Conservation (phyloP, 495 filamentous ascomycete species). For the Lichenothelia convexa region DNA sequence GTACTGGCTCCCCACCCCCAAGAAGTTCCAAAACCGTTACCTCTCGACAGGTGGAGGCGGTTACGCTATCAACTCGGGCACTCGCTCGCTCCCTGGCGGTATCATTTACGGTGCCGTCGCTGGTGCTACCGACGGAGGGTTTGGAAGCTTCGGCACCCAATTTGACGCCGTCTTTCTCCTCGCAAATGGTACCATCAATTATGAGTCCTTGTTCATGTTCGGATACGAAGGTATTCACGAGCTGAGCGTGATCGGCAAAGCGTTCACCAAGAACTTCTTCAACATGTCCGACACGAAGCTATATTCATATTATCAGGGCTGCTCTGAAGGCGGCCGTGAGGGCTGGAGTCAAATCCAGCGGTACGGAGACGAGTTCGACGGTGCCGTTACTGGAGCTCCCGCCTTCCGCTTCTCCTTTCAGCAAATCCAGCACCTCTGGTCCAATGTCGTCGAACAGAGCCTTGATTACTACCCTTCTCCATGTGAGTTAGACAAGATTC, state of each 20-base stretch:
- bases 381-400: constrained; percentile 30
- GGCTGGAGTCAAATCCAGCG: constrained; percentile 35
- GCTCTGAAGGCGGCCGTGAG: constrained; percentile 34
- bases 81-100: constrained; percentile 19
- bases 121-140: constrained; percentile 30
- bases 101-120: constrained; percentile 28
- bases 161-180: constrained; percentile 20
- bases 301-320: constrained; percentile 35
- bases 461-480: constrained; percentile 31
- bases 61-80: constrained; percentile 27
- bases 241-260: constrained; percentile 22
- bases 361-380: constrained; percentile 32
- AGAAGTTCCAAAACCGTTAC: constrained; percentile 25
- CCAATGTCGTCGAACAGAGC: constrained; percentile 27
- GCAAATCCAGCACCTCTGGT: constrained; percentile 31
- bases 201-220: constrained; percentile 27
- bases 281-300: constrained; percentile 20
- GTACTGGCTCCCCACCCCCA: constrained; percentile 24
- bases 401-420: constrained; percentile 33
- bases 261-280: constrained; percentile 21
- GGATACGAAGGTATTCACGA: constrained; percentile 27
- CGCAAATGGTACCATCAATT: constrained; percentile 27
- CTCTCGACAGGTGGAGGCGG: constrained; percentile 29
- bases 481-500: constrained; percentile 33
- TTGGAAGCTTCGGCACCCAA: constrained; percentile 25